A percentile compares a stretch with the other conserved stretches of the same genome.
Conservation (phyloP, 169 alveolate species). For the Plasmodium sp. region DNA sequence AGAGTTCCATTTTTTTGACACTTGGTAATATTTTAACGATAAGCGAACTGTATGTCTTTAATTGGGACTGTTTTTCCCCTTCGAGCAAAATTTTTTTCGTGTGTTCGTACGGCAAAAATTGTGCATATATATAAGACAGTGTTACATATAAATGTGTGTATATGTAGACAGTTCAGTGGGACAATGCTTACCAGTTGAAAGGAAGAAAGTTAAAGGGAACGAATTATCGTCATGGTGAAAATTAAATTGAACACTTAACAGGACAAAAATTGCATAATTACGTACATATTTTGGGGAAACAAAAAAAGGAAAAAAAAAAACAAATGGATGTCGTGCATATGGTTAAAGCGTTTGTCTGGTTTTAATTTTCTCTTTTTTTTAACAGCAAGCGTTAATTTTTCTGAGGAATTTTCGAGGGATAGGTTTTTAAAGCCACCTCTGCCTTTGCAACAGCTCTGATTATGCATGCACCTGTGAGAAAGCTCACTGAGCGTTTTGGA, state of each 20-base stretch:
- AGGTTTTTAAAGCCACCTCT: background rate
- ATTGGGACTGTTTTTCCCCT: background rate
- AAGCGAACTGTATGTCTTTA: background rate
- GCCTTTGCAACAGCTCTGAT: background rate
- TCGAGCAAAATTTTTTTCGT: background rate
- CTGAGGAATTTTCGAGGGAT: background rate
- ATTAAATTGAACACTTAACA: background rate
- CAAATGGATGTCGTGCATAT: background rate
- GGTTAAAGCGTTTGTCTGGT: background rate
- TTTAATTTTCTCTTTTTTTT: background rate
- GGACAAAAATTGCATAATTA: background rate
- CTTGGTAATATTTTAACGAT: background rate
- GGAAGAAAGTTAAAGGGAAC: background rate
- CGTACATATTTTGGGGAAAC: background rate
- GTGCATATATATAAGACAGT: background rate
- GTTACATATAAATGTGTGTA: background rate
- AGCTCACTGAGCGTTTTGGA: background rate
- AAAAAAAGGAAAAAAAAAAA: background rate
- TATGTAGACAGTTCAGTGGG: background rate
- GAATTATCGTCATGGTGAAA: background rate
- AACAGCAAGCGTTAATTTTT: background rate
- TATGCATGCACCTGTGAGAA: background rate
- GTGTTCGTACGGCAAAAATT: background rate
- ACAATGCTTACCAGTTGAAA: background rate
- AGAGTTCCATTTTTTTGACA: slow-evolving; percentile 23